Conservation (phyloP, 495 filamentous ascomycete species). For the Tuber aestivum region DNA sequence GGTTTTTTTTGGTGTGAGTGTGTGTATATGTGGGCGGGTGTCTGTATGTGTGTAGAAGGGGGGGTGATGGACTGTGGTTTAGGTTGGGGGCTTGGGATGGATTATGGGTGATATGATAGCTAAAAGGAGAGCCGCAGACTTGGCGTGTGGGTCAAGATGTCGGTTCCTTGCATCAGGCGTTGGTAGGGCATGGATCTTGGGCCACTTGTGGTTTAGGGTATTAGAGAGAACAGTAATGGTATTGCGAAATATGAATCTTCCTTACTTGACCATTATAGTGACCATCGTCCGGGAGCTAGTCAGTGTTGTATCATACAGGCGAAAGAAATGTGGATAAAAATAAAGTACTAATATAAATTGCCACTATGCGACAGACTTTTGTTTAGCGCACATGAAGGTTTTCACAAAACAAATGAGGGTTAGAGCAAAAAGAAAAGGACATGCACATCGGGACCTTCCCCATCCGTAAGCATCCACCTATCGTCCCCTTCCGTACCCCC, state of each 20-base stretch:
- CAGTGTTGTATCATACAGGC: background rate
- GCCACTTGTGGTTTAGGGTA: background rate
- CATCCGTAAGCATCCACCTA: constrained; percentile 11
- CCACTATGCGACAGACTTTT: background rate
- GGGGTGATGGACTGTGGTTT: background rate
- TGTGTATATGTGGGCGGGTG: background rate
- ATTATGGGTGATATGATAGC: background rate
- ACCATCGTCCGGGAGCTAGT: background rate
- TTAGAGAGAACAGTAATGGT: background rate
- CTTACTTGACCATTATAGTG: background rate
- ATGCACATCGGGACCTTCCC: constrained; percentile 7
- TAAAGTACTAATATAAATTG: background rate
- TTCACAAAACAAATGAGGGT: background rate
- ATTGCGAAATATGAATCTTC: background rate
- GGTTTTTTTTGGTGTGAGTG: constrained; percentile 12
- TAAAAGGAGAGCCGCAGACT: background rate
- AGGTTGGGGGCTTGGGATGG: background rate
- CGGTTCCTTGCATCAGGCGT: background rate
- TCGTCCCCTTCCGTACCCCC: constrained; percentile 33
- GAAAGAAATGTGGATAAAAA: background rate
- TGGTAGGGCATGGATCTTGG: background rate
- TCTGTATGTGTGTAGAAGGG: background rate
- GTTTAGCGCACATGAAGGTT: background rate
- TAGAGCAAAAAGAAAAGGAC: constrained; percentile 5
- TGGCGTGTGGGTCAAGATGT: background rate